Evolutionary conservation across 352 stramenopile species (phyloP), one percentile per base, ranked within the genome.

Genomic region (Phytophthora pistaciae): DNA sequence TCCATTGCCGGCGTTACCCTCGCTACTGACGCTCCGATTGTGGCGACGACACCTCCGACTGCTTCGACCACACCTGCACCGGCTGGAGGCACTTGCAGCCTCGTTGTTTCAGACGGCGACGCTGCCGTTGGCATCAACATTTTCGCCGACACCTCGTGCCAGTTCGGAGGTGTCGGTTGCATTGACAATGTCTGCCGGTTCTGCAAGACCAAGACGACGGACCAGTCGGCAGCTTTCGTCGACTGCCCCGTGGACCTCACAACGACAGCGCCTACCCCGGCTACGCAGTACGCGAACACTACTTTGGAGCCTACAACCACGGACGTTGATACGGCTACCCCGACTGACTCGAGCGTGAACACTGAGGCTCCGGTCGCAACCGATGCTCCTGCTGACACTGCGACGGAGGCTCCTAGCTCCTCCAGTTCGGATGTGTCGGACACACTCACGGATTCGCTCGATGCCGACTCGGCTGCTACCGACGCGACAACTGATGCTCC

Each of bases 131-230:
- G 77, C 0, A 80, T 84, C 44, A 27, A 71, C 18, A 70, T 82
- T 31, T 29, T 66, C 31, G 64, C 67, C 0, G 75, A 84, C 18
- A 13, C 50, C 5, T 44, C 64, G 14, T 83, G 75, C 27, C 61
- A 49, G 16, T 63, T 33, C 16, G 77, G 74, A 11, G 77, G 77
- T 11, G 20, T 80, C 20, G 77, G 77, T 3, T 84, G 77, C 58
- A 72, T 82, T 2, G 58, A 74, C 23, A 64, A 52, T 31, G 71
- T 76, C 5, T 85, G 78, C 49, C 75, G 72, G 21, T 83, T 75
- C 68, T 84, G 77, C 69, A 80, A 84, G 60, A 44, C 46, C 16
- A 60, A 14, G 6, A 61, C 38, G 10, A 72, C 65, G 13, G 50
- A 56, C 3, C 46, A 69, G 40, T 74, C 67, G 0, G 44, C 61